A percentile compares a stretch with the other conserved stretches of the same genome.
These are phyloP conservation scores for Coniella lustricola DNA, from an alignment of 2,329 filamentous ascomycete genomes.

Conservation along the genomic window DNA sequence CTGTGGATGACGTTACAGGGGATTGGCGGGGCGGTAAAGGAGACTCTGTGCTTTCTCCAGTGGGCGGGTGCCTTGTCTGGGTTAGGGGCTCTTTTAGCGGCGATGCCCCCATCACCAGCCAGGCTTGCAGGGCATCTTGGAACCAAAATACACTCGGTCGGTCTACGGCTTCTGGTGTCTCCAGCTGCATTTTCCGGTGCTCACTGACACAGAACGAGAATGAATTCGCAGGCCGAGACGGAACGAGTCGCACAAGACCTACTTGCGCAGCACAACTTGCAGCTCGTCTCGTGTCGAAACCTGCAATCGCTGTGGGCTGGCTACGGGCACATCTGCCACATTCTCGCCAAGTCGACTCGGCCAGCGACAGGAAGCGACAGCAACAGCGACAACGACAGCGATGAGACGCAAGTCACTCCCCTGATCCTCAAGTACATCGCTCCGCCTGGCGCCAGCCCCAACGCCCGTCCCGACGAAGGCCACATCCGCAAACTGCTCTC, in stretches of 20 bases:
- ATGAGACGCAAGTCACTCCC: slow-evolving; percentile 19
- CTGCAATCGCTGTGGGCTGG: slow-evolving; percentile 44
- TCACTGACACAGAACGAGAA: not conserved
- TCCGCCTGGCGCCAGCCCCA: slow-evolving; percentile 32
- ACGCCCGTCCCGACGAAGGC: slow-evolving; percentile 43
- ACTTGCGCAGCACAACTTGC: not conserved
- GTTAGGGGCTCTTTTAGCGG: not conserved
- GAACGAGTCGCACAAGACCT: slow-evolving; percentile 4
- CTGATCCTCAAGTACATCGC: slow-evolving; percentile 56
- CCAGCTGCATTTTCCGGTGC: not conserved
- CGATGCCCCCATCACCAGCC: not conserved
- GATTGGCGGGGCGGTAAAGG: too few species aligned
- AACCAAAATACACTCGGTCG: not conserved
- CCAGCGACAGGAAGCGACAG: not conserved
- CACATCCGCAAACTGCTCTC: slow-evolving; percentile 60
- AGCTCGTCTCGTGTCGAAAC: slow-evolving; percentile 30
- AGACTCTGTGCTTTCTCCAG: too few species aligned
- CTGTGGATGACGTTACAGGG: too few species aligned
- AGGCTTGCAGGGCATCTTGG: not conserved
- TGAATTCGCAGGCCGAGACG: slow-evolving; percentile 6
- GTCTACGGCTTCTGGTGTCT: not conserved
- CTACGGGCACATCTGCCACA: slow-evolving; percentile 48
- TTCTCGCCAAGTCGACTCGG: slow-evolving; percentile 34
- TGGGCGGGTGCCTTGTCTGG: not conserved
- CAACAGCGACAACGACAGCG: not conserved